A percentile compares a stretch with the other conserved stretches of the same genome.
These are phyloP conservation scores for Glutinoglossum americanum DNA, from an alignment of 495 filamentous ascomycete genomes.

Conservation along the genomic window DNA sequence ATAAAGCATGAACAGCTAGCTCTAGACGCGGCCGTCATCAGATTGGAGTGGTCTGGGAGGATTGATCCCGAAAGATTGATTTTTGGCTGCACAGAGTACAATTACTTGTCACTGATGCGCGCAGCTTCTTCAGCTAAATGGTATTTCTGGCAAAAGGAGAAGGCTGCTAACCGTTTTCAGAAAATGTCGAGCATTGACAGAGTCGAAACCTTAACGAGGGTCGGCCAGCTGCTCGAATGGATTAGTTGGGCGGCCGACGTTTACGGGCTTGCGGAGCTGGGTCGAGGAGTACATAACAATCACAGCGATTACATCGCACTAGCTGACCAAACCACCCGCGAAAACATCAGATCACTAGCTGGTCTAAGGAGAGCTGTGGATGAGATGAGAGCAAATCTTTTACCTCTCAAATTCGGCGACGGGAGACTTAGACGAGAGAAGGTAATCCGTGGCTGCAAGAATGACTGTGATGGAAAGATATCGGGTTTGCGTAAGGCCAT, in stretches of 20 bases:
- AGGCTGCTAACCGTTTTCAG: not conserved
- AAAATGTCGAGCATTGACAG: not conserved
- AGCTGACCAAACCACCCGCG: not conserved
- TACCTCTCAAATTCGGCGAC: not conserved
- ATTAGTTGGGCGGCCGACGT: not conserved
- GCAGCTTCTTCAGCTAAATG: not conserved
- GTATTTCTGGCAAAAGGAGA: not conserved
- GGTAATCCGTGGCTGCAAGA: not conserved
- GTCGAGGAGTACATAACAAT: not conserved
- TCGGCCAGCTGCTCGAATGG: not conserved
- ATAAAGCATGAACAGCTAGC: not conserved
- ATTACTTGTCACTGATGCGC: not conserved
- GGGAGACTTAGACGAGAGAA: not conserved
- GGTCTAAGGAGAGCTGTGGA: not conserved
- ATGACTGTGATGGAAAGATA: not conserved
- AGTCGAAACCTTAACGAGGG: not conserved
- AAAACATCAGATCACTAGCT: not conserved
- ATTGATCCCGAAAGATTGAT: not conserved
- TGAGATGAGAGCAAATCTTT: not conserved
- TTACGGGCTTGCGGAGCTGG: not conserved
- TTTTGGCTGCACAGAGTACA: not conserved
- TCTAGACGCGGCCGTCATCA: not conserved
- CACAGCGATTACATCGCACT: not conserved
- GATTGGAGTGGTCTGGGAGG: not conserved
- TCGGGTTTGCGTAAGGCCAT: not conserved